phyloP scores from a whole-genome alignment of 208 protist genomes.

The Trichomonas vaginalis region DNA sequence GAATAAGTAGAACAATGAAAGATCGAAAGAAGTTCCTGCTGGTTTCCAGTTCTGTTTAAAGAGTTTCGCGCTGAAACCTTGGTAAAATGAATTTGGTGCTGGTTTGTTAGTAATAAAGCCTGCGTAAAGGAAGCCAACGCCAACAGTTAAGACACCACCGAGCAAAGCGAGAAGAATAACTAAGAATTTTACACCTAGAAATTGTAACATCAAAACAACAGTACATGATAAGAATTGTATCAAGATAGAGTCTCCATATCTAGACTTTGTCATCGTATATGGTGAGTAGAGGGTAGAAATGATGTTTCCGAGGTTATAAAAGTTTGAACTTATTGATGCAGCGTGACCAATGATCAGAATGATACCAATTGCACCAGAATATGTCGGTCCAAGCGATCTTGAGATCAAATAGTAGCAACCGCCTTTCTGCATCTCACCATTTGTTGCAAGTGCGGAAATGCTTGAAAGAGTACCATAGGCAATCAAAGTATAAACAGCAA shows the following conservation, averaged over 20 bases:
- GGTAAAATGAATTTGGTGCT: background rate
- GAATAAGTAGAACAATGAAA: background rate
- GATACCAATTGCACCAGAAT: background rate
- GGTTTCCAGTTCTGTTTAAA: background rate
- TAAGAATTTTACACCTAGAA: background rate
- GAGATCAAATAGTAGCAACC: conserved; percentile 4
- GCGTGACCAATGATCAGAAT: background rate
- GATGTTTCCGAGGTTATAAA: background rate
- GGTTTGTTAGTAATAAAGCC: background rate
- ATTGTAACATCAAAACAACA: background rate
- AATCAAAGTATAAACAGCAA: background rate
- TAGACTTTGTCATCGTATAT: background rate
- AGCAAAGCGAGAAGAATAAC: background rate
- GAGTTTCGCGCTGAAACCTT: background rate
- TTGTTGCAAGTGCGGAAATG: conserved; percentile 12
- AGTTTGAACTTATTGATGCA: background rate
- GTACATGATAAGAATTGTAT: background rate
- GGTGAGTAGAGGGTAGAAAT: background rate
- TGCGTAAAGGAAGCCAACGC: background rate
- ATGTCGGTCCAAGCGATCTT: background rate
- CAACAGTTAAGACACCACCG: background rate
- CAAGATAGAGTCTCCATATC: background rate
- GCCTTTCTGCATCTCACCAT: conserved; percentile 13
- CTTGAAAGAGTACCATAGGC: background rate
- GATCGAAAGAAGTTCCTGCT: background rate